Percentiles rank a stretch among this genome's conserved stretches.
Evolutionary conservation across 352 stramenopile species (phyloP).

Genomic region (Pythium biforme): DNA sequence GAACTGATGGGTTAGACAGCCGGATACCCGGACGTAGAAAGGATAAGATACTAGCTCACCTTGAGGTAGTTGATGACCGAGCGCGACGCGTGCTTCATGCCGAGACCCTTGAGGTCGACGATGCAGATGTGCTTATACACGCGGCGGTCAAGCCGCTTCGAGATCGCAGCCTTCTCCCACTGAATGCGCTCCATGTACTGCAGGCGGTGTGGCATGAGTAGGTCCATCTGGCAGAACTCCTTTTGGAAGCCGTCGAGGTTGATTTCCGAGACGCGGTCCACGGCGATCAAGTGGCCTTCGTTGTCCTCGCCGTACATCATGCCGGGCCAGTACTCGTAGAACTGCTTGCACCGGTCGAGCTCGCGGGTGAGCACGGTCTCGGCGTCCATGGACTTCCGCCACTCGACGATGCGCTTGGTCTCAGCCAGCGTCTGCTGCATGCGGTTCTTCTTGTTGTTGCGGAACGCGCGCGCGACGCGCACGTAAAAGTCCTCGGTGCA

Average conservation of each 20-base stretch:
- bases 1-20: background rate
- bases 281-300: constrained; percentile 64
- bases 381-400: constrained; percentile 41
- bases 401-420: constrained; percentile 62
- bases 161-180: constrained; percentile 75
- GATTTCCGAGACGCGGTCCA: constrained; percentile 71
- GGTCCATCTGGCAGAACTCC: constrained; percentile 51
- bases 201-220: constrained; percentile 59
- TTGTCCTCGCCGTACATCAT: constrained; percentile 73
- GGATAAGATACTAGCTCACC: constrained; percentile 24
- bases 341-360: constrained; percentile 56
- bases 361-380: constrained; percentile 53
- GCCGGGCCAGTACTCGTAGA: constrained; percentile 63
- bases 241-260: constrained; percentile 58
- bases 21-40: background rate
- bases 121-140: constrained; percentile 87
- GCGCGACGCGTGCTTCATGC: constrained; percentile 61
- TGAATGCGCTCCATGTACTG: constrained; percentile 83
- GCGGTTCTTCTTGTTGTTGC: constrained; percentile 63
- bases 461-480: constrained; percentile 61
- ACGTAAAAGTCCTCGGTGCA: constrained; percentile 64
- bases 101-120: constrained; percentile 70
- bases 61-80: constrained; percentile 64
- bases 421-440: constrained; percentile 62
- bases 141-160: constrained; percentile 49